Evolutionary conservation across 257 asterid species (phyloP).

Genomic region (Nicotiana undulata): DNA sequence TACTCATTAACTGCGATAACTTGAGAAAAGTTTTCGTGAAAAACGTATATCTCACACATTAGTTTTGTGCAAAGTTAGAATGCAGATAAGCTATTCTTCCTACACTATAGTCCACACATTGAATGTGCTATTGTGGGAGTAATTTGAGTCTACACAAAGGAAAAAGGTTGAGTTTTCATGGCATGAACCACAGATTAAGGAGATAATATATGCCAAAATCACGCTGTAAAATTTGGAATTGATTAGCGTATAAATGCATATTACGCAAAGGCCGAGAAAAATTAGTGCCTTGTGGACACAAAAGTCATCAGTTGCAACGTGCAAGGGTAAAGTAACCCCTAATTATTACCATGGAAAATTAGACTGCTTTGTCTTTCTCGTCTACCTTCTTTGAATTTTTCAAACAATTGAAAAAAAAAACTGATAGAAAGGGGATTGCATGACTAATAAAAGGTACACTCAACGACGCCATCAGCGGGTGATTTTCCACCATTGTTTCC

Average conservation of each 20-base stretch:
- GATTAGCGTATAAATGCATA: background rate
- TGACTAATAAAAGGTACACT: background rate
- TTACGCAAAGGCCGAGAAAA: background rate
- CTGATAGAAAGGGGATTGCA: background rate
- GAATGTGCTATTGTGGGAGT: background rate
- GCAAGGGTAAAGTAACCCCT: background rate
- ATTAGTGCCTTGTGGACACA: background rate
- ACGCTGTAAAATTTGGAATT: background rate
- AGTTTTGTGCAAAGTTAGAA: too few relatives aligned
- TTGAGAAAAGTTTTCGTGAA: too few relatives aligned
- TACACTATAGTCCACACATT: too few relatives aligned
- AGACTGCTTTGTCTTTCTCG: background rate
- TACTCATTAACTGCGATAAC: too few relatives aligned
- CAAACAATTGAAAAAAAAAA: background rate
- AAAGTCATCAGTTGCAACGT: background rate
- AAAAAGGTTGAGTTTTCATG: background rate
- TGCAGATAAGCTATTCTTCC: too few relatives aligned
- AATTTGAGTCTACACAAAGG: background rate
- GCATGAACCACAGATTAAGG: background rate
- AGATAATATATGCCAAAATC: background rate
- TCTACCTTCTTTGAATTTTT: background rate
- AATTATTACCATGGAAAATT: background rate
- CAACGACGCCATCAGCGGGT: background rate
- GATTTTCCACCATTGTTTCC: background rate
- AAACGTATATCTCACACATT: too few relatives aligned